phyloP scores from a whole-genome alignment of 176 grass and related monocot species.

The Triticum urartu region DNA sequence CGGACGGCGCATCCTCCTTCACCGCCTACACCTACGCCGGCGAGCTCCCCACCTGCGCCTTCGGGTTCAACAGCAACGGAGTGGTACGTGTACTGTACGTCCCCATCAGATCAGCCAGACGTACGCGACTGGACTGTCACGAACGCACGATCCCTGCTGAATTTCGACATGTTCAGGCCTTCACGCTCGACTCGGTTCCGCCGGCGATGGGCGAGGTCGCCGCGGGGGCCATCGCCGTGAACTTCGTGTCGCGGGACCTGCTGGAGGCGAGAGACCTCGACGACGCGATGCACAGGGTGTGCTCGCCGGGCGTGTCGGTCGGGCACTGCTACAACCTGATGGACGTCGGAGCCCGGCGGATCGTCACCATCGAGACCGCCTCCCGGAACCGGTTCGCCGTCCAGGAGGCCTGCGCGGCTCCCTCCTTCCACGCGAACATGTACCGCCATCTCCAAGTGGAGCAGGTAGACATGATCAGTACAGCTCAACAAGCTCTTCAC shows the following conservation, averaged over 20 bases:
- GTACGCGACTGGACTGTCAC: not conserved
- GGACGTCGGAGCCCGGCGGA: constrained; percentile 53
- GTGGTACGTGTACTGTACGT: constrained; percentile 29
- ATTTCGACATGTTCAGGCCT: constrained; percentile 44
- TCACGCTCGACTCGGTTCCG: constrained; percentile 82
- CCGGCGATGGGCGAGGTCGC: constrained; percentile 54
- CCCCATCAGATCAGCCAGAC: not conserved
- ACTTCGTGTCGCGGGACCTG: constrained; percentile 73
- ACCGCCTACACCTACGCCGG: constrained; percentile 78
- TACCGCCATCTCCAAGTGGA: constrained; percentile 71
- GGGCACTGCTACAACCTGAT: constrained; percentile 93
- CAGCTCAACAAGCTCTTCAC: not conserved
- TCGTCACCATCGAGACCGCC: constrained; percentile 79
- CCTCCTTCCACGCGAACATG: constrained; percentile 91
- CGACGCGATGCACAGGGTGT: constrained; percentile 61
- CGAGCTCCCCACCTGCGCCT: constrained; percentile 85
- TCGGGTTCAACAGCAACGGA: constrained; percentile 86
- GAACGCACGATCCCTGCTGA: not conserved
- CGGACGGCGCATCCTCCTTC: constrained; percentile 56
- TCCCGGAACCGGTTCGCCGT: constrained; percentile 50
- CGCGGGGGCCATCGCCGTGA: constrained; percentile 50
- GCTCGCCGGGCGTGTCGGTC: constrained; percentile 46
- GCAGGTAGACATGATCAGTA: constrained; percentile 45
- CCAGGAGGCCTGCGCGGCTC: constrained; percentile 42
- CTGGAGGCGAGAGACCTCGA: constrained; percentile 58